Evolutionary conservation across 2,329 filamentous ascomycete species (phyloP), one percentile per base, ranked within the genome.

Genomic region (Moelleriella libera): DNA sequence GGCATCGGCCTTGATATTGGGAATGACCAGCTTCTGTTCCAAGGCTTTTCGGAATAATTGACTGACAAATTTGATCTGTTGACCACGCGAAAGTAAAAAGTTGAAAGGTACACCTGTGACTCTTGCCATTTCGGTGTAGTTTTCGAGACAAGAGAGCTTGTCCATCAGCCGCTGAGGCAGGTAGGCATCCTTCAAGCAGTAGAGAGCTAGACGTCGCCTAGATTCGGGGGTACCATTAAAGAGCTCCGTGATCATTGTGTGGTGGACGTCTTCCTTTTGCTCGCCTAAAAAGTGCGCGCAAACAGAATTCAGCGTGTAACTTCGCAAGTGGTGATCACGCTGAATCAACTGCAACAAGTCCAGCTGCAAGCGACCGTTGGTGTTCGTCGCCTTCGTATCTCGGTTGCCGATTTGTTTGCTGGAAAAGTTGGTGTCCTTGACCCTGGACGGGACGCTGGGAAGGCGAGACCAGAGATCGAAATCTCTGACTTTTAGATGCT

Each of bases 111-210:
- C 90, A 57, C 92, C 92, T 30, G 94, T 98, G 66, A 98, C 92
- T 78, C 92, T 92, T 49, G 92, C 90, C 92, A 98, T 98, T 68
- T 98, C 92, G 0, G 92, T 97, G 60, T 97, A 97, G 63, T 98
- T 98, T 66, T 95, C 85, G n/a, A 98, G 72, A 66, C 92, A 97
- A 60, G 94, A 97, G 30, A 98, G 73, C 64, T 98, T 98, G 61
- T 98, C 92, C 82, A 98, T 89, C 46, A 98, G 67, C 50, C 94
- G 73, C 60, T 97, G 89, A 1, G 92, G 92, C 4, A 98, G 73
- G 58, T 95, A 98, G 0, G 92, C 92, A 68, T 98, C 94, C 66
- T 98, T 98, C 54, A 98, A 67, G 67, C 92, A 98, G 69, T 98
- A 98, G 1, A 98, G 78, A 1, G 92, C 92, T 45, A 98, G 69